A percentile compares a stretch with the other conserved stretches of the same genome.
Conservation (phyloP, 306 rosid genomes). For the Trifolium repens region DNA sequence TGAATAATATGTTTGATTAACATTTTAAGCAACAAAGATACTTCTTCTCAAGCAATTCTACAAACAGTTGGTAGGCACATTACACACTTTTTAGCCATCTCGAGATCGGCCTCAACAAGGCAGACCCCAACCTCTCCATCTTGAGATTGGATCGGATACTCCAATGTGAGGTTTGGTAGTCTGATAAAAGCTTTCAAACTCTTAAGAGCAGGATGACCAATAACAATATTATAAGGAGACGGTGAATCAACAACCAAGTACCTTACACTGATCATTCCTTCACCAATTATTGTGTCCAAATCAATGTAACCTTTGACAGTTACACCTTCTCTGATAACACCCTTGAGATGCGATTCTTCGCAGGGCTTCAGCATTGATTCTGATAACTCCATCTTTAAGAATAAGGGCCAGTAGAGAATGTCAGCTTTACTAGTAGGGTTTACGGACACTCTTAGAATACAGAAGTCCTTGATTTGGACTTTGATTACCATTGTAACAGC, state of each 20-base stretch:
- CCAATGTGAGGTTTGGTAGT: neutral
- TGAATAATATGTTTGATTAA: neutral
- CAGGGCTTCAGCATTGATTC: neutral
- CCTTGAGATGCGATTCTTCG: neutral
- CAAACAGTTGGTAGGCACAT: neutral
- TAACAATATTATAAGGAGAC: neutral
- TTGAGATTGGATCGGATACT: neutral
- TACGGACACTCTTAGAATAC: neutral
- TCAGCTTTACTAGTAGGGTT: neutral
- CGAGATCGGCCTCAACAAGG: neutral
- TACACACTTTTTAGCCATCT: neutral
- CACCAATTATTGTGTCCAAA: neutral
- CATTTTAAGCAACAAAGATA: neutral
- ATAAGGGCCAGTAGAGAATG: constrained; percentile 6
- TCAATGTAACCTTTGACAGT: neutral
- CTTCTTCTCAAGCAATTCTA: neutral
- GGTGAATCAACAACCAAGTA: neutral
- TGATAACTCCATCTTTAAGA: neutral
- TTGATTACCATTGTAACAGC: neutral
- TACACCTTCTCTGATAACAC: too few species aligned
- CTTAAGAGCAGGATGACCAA: neutral
- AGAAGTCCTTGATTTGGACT: neutral
- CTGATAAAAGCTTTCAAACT: neutral
- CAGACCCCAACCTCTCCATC: neutral
- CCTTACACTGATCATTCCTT: constrained; percentile 3